Evolutionary conservation across 352 stramenopile species (phyloP), one percentile per base, ranked within the genome.

Genomic region (Globisporangium cederbergense): DNA sequence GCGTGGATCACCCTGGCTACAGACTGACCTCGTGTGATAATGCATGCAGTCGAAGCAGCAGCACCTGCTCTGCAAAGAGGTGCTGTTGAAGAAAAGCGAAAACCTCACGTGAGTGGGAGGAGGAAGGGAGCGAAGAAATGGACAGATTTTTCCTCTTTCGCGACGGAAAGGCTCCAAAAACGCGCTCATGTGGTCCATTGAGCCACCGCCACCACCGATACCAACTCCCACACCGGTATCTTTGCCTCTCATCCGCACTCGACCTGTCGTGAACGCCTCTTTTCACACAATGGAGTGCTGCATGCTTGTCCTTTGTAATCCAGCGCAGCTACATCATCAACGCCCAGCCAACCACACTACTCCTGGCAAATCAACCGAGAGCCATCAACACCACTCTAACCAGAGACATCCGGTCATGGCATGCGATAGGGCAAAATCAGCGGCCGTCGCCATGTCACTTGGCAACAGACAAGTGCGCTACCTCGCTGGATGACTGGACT

Each of bases 71-170:
- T 58, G 52, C 34, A 45, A 47, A 20, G 28, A 45, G 32, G 30
- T 57, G 51, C 30, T 32, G 52, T 58, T 58, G 52, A 45, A 58
- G 52, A 38, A 51, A 25, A 18, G 34, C 18, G 9, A 20, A 5
- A 36, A 36, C 7, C 32, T 36, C 32, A 47, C 9, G 4, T 28
- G 51, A 2, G 30, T 58, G 52, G 32, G 52, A 45, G 52, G 52
- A 43, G 40, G 32, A 4, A 46, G 11, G 40, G 51, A 57, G 7
- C 30, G 28, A 18, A 40, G 11, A 1, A 28, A 16, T 2, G 28
- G 30, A 30, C 32, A 10, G 10, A 42, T 20, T 45, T 45, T 11
- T 14, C 18, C 6, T 58, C 52, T 58, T 46, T 58, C 52, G 52
- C 52, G 32, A 57, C 13, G 25, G 51, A 2, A 57, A 57, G 14